phyloP scores from a whole-genome alignment of 495 filamentous ascomycete genomes.

The Xylaria venustula region DNA sequence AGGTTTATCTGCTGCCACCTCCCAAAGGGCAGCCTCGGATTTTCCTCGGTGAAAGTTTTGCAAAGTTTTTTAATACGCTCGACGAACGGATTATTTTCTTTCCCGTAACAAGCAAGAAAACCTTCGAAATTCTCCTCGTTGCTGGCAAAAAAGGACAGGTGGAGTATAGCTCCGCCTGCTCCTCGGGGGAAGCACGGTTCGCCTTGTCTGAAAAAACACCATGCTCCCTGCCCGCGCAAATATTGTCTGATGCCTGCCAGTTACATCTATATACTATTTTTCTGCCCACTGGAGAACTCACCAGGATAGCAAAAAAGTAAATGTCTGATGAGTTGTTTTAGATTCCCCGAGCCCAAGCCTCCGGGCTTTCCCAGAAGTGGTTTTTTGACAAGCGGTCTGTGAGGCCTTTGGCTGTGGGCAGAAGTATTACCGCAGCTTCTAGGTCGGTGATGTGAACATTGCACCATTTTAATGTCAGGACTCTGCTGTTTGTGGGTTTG shows the following conservation, averaged over 20 bases:
- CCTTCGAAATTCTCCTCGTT: slow-evolving; percentile 12
- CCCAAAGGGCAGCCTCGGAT: slow-evolving; percentile 9
- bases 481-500: slow-evolving; percentile 20
- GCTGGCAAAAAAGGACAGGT: slow-evolving; percentile 4
- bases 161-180: slow-evolving; percentile 9
- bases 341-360: slow-evolving; percentile 15
- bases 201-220: slow-evolving; percentile 6
- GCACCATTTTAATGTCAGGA: neutral
- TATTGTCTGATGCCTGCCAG: slow-evolving; percentile 3
- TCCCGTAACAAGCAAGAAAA: slow-evolving; percentile 11
- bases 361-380: slow-evolving; percentile 25
- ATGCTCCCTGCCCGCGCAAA: slow-evolving; percentile 5
- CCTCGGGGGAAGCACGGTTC: slow-evolving; percentile 6
- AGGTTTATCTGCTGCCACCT: slow-evolving; percentile 9
- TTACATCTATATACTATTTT: neutral
- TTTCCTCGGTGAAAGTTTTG: slow-evolving; percentile 6
- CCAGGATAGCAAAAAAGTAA: slow-evolving; percentile 20
- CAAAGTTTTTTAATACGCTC: slow-evolving; percentile 5
- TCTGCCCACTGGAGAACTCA: slow-evolving; percentile 13
- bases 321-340: slow-evolving; percentile 22
- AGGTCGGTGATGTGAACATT: slow-evolving; percentile 11
- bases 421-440: slow-evolving; percentile 9
- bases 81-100: slow-evolving; percentile 13
- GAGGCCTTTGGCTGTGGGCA: slow-evolving; percentile 10
- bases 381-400: slow-evolving; percentile 20